Conservation (phyloP, 139 green algal species). For the Zygnema circumcarinatum region DNA sequence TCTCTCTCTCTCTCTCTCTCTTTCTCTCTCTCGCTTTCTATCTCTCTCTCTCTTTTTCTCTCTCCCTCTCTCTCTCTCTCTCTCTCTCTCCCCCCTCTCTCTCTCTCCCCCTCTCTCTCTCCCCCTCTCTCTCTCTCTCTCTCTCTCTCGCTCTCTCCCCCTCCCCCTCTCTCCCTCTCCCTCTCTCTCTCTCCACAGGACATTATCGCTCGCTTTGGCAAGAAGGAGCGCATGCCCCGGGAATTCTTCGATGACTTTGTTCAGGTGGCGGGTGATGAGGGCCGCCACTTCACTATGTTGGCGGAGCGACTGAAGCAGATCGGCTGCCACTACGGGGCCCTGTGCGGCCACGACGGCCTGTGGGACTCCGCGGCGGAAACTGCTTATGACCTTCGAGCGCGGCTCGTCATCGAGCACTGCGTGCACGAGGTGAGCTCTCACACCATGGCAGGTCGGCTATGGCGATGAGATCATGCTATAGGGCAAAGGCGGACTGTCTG, state of each 20-base stretch:
- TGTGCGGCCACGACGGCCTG: constrained; percentile 79
- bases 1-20: neutral
- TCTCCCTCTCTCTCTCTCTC: neutral
- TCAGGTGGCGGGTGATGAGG: constrained; percentile 87
- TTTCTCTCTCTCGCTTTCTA: neutral
- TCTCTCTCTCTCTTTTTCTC: neutral
- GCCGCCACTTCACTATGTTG: constrained; percentile 79
- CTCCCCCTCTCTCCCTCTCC: neutral
- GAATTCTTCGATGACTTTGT: constrained; percentile 63
- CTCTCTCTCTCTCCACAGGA: constrained; percentile 31
- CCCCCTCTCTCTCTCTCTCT: neutral
- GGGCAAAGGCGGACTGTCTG: neutral
- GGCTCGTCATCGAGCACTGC: constrained; percentile 90
- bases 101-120: neutral
- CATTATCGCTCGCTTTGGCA: constrained; percentile 62
- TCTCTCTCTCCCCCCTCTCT: neutral
- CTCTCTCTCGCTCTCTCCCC: neutral
- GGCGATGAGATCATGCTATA: neutral
- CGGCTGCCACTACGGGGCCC: constrained; percentile 81
- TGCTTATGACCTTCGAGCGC: constrained; percentile 70
- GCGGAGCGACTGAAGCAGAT: constrained; percentile 68
- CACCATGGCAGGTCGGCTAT: neutral
- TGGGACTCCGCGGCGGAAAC: constrained; percentile 79
- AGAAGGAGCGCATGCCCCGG: constrained; percentile 28
- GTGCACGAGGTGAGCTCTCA: constrained; percentile 83